Evolutionary conservation across 768 basidiomycete species (phyloP).

Genomic region (Cyclocybe cylindracea): DNA sequence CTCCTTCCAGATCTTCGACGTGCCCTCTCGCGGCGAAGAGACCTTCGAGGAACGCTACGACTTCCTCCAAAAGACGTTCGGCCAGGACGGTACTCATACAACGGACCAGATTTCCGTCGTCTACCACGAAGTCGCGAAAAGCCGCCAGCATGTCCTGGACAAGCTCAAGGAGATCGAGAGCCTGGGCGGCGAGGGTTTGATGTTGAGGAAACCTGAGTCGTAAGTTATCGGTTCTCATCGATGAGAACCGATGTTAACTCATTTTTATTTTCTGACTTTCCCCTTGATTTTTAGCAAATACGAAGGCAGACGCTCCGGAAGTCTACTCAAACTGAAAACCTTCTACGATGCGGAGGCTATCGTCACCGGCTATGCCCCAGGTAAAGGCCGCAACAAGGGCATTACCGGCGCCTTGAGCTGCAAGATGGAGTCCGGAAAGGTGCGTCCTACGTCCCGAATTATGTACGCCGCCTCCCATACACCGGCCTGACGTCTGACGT

Average conservation of each 20-base stretch:
- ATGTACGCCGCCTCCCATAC: neutral
- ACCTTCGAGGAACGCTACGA: conserved; percentile 55
- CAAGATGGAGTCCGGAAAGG: conserved; percentile 64
- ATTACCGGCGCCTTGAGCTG: conserved; percentile 52
- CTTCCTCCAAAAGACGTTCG: conserved; percentile 46
- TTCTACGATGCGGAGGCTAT: conserved; percentile 64
- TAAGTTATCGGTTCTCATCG: conserved; percentile 19
- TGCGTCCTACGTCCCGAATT: conserved; percentile 17
- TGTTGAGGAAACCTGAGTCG: conserved; percentile 55
- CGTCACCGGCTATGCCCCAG: conserved; percentile 57
- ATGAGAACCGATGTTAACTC: neutral
- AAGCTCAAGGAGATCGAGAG: conserved; percentile 55
- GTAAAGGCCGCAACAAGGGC: conserved; percentile 53
- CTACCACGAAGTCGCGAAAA: conserved; percentile 44
- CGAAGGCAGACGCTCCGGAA: conserved; percentile 47
- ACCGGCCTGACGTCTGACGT: neutral
- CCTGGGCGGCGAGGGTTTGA: conserved; percentile 59
- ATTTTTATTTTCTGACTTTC: neutral
- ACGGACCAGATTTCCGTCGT: conserved; percentile 47
- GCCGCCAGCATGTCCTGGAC: conserved; percentile 52
- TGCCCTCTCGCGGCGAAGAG: conserved; percentile 46
- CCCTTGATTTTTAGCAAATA: conserved; percentile 35
- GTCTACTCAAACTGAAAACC: conserved; percentile 60
- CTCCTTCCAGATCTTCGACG: conserved; percentile 61
- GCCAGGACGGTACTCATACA: conserved; percentile 42